A percentile compares a stretch with the other conserved stretches of the same genome.
Conservation (phyloP, 2,329 filamentous ascomycete genomes). For the Gyromitra esculenta region DNA sequence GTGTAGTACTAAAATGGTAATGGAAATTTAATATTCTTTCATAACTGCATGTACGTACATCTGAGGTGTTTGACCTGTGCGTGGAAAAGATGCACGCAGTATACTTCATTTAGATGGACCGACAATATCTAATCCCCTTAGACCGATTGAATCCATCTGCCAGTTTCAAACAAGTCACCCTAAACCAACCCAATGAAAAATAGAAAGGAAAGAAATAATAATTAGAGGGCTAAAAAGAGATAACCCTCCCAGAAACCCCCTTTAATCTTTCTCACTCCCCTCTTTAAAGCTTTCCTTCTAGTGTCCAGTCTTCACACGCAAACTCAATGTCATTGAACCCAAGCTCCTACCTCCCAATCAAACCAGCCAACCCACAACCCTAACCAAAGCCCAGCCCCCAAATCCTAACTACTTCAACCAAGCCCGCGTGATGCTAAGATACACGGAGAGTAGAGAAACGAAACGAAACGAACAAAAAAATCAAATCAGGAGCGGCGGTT, state of each 20-base stretch:
- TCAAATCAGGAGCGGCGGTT: conserved; percentile 8
- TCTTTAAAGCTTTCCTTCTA: conserved; percentile 21
- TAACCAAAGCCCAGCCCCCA: conserved; percentile 44
- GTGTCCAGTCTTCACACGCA: conserved; percentile 35
- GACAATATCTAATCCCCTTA: conserved; percentile 21
- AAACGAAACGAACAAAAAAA: not conserved
- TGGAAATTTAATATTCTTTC: not conserved
- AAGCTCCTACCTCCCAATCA: conserved; percentile 42
- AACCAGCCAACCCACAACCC: conserved; percentile 48
- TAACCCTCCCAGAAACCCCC: conserved; percentile 14
- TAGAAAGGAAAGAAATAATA: conserved; percentile 14
- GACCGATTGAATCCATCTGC: not conserved
- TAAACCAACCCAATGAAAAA: conserved; percentile 19
- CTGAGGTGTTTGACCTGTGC: too few relatives aligned
- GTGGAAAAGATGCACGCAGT: conserved; percentile 14
- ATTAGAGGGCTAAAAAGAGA: conserved; percentile 7
- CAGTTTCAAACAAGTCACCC: conserved; percentile 4
- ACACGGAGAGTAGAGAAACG: conserved; percentile 36
- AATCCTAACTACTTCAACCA: conserved; percentile 40
- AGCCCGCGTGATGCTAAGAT: conserved; percentile 39
- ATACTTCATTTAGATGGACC: not conserved
- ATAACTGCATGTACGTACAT: not conserved
- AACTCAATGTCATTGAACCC: conserved; percentile 45
- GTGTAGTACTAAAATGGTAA: too few relatives aligned
- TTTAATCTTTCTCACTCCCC: not conserved